phyloP scores from a whole-genome alignment of 2,329 filamentous ascomycete species.

The Stagonosporopsis chrysanthemi region DNA sequence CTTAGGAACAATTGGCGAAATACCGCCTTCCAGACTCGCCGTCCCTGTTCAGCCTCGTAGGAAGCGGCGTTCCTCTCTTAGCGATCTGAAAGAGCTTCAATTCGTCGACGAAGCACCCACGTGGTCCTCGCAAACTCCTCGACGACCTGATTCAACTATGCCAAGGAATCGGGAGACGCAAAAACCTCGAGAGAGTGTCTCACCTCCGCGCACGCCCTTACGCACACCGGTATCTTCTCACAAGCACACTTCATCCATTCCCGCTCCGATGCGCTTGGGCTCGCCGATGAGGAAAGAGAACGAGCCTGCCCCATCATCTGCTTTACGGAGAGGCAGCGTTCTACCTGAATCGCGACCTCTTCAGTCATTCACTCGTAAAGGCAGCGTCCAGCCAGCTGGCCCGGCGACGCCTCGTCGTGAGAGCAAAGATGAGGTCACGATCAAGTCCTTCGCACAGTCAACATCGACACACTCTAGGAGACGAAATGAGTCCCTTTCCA shows the following conservation, averaged over 20 bases:
- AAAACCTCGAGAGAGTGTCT: conserved; percentile 29
- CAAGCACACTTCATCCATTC: conserved; percentile 51
- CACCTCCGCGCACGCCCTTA: conserved; percentile 44
- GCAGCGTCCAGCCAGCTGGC: conserved; percentile 31
- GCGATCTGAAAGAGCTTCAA: conserved; percentile 79
- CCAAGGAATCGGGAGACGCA: conserved; percentile 22
- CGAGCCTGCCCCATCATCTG: conserved; percentile 43
- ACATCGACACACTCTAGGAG: conserved; percentile 49
- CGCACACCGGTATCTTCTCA: conserved; percentile 42
- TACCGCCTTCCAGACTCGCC: conserved; percentile 45
- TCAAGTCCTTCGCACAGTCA: conserved; percentile 45
- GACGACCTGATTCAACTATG: conserved; percentile 34
- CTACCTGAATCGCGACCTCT: conserved; percentile 13
- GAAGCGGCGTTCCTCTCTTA: conserved; percentile 90
- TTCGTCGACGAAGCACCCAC: conserved; percentile 56
- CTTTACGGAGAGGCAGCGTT: conserved; percentile 9
- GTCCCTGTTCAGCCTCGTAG: conserved; percentile 56
- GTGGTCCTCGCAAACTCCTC: conserved; percentile 51
- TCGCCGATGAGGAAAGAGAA: conserved; percentile 57
- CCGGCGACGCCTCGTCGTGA: conserved; percentile 27
- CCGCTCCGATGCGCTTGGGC: conserved; percentile 51
- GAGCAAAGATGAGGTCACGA: conserved; percentile 46
- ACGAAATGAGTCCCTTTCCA: conserved; percentile 55
- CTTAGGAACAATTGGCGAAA: conserved; percentile 61
- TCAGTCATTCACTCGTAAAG: conserved; percentile 27